phyloP scores from a whole-genome alignment of 2,329 filamentous ascomycete genomes.

The Penicillium sp. region DNA sequence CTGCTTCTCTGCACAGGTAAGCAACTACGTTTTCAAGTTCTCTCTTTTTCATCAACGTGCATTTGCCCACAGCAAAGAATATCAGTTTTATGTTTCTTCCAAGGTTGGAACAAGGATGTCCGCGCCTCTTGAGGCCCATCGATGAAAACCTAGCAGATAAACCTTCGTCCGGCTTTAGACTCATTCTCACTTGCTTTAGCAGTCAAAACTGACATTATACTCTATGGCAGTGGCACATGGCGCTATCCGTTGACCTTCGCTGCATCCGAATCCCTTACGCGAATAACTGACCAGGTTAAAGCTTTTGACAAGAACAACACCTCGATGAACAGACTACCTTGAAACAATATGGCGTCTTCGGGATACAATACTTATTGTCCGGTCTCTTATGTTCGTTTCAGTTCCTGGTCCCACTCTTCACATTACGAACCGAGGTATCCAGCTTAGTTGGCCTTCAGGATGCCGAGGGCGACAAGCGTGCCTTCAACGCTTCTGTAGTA shows the following conservation, averaged over 20 bases:
- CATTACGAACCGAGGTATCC: not conserved
- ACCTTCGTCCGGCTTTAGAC: too few relatives aligned
- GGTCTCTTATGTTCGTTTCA: not conserved
- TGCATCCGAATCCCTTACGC: not conserved
- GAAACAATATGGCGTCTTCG: not conserved
- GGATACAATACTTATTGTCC: conserved; percentile 1
- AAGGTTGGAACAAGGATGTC: not conserved
- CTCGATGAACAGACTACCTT: not conserved
- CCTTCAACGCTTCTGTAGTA: conserved; percentile 14
- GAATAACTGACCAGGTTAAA: not conserved
- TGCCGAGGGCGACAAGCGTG: conserved; percentile 12
- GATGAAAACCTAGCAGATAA: not conserved
- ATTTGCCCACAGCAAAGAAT: not conserved
- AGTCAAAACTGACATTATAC: conserved; percentile 1
- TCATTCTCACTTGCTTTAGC: too few relatives aligned
- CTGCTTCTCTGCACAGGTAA: conserved; percentile 9
- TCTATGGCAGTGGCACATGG: not conserved
- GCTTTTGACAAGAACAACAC: not conserved
- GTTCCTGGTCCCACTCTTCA: not conserved
- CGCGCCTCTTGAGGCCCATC: not conserved
- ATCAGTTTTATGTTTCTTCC: not conserved
- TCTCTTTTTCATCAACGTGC: not conserved
- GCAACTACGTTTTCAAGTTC: conserved; percentile 2
- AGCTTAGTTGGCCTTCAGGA: conserved; percentile 5
- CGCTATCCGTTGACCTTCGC: conserved; percentile 6